Evolutionary conservation across 805 yeast species (phyloP), one percentile per base, ranked within the genome.

Genomic region (Candida nitratophila): DNA sequence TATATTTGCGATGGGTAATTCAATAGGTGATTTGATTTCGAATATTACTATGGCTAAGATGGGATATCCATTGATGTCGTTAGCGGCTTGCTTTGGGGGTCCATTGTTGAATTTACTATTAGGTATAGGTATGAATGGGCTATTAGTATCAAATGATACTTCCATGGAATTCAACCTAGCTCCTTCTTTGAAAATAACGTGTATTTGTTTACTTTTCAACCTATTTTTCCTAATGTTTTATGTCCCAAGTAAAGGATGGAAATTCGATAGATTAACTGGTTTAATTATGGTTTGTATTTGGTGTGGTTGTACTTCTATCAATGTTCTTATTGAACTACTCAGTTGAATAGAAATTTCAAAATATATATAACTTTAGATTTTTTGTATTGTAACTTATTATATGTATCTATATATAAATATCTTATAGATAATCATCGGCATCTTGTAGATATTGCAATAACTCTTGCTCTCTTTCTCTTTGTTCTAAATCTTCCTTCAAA

Each of bases 31-130:
- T 57, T 66, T 90, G 39, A 80, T 90, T 1, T 83, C 96, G 0
- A 88, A 91, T 52, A 60, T 83, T 31, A 83, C 95, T 0, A 77
- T 91, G 22, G 89, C 96, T 0, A 69, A 69, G 45, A 75, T 86
- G 72, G 96, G 96, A 0, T 81, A 78, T 65, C 86, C 96, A 0
- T 72, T 84, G 39, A 85, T 91, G 85, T 97, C 97, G 0, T 69
- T 93, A n/a, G 86, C 93, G 26, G 96, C 97, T 0, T 90, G 98
- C 56, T 84, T 90, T 60, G 98, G 97, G 0, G 88, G 96, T 1
- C 98, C 98, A 0, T 64, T 91, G 45, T 60, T 93, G 36, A 83
- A 89, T 43, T 67, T 84, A 37, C 66, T 93, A 11, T 69, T 90
- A 34, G 95, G 97, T 0, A 65, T 91, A 47, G 96, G 97, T 0